Evolutionary conservation across 768 basidiomycete genomes (phyloP).

Genomic region (Clavulina sp.): DNA sequence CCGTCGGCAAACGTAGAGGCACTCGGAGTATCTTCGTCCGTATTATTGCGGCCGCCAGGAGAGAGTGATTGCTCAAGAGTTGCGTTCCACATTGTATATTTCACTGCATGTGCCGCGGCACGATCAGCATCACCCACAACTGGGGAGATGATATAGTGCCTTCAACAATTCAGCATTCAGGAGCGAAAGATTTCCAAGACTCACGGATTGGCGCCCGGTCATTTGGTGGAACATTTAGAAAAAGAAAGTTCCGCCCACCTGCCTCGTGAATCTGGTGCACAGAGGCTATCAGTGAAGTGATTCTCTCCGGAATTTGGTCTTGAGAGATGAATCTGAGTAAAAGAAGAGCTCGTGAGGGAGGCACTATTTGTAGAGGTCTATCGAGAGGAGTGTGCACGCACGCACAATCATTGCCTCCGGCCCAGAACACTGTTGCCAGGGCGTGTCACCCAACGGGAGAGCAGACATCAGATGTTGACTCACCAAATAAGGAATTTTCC

Average conservation of each 20-base stretch:
- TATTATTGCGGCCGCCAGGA: too few relatives aligned
- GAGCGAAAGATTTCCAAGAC: background rate
- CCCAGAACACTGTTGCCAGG: slow-evolving; percentile 54
- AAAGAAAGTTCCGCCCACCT: slow-evolving; percentile 37
- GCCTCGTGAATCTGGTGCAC: slow-evolving; percentile 32
- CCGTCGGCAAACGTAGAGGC: slow-evolving; percentile 22
- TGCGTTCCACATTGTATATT: slow-evolving; percentile 28
- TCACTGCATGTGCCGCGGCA: background rate
- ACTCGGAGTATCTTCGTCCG: too few relatives aligned
- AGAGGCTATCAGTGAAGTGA: slow-evolving; percentile 22
- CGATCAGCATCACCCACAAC: too few relatives aligned
- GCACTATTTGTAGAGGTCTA: background rate
- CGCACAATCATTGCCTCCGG: slow-evolving; percentile 44
- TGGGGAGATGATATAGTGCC: background rate
- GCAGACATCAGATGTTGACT: too few relatives aligned
- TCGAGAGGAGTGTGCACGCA: too few relatives aligned
- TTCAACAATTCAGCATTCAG: background rate
- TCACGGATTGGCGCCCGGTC: slow-evolving; percentile 25
- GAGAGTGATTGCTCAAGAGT: too few relatives aligned
- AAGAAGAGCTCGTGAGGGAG: background rate
- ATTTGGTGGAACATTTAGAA: slow-evolving; percentile 43
- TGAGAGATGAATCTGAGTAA: background rate
- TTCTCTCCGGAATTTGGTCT: background rate
- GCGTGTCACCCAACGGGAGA: too few relatives aligned
- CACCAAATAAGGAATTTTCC: slow-evolving; percentile 30